phyloP scores from a whole-genome alignment of 805 yeast genomes.

The Hanseniaspora nectarophila region DNA sequence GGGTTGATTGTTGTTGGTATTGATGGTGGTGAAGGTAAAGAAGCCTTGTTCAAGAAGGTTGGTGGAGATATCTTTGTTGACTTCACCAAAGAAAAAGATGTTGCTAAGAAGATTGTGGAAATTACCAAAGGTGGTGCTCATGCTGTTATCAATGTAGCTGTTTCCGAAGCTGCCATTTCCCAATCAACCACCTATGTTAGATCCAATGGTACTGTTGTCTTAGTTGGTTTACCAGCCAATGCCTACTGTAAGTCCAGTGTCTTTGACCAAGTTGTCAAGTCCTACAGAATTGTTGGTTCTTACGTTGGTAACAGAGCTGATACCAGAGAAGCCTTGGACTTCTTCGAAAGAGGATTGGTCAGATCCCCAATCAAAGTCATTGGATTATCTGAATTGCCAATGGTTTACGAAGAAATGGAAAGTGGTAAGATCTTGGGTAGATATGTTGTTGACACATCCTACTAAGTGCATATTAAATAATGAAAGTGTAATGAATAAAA shows the following conservation, averaged over 20 bases:
- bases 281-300: conserved; percentile 38
- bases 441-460: conserved; percentile 66
- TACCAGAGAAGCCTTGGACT: conserved; percentile 56
- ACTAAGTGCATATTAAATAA: conserved; percentile 26
- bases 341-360: conserved; percentile 60
- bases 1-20: conserved; percentile 60
- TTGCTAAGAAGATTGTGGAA: conserved; percentile 34
- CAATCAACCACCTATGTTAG: conserved; percentile 43
- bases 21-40: conserved; percentile 65
- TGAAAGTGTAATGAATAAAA: neutral
- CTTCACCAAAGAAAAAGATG: conserved; percentile 40
- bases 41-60: conserved; percentile 37
- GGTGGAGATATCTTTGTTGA: conserved; percentile 59
- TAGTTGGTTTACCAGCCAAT: conserved; percentile 49
- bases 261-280: conserved; percentile 38
- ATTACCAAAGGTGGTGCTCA: conserved; percentile 56
- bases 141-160: conserved; percentile 55
- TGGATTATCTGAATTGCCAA: conserved; percentile 58
- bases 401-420: conserved; percentile 65
- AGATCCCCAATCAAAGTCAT: conserved; percentile 64
- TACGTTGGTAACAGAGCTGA: conserved; percentile 44
- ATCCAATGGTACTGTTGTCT: conserved; percentile 48
- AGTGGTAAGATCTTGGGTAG: conserved; percentile 78
- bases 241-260: conserved; percentile 39
- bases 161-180: conserved; percentile 41